Evolutionary conservation across 306 rosid species (phyloP).

Genomic region (Rosa rugosa): DNA sequence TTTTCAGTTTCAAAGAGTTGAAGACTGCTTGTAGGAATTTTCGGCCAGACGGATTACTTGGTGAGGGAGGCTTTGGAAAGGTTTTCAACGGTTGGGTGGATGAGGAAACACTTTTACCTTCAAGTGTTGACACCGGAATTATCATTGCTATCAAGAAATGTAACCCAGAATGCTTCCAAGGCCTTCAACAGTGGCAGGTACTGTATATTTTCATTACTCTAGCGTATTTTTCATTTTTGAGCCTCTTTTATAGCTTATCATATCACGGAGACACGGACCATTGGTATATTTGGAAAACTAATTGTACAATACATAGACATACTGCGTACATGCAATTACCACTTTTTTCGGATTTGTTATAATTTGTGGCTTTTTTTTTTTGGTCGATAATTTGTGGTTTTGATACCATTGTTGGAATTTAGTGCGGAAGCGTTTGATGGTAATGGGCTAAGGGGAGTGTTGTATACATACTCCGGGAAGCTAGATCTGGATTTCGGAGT

Average conservation of each 20-base stretch:
- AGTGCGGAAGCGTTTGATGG: too few species aligned
- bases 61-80: conserved; percentile 40
- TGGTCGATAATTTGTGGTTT: too few species aligned
- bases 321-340: background rate
- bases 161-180: conserved; percentile 33
- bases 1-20: conserved; percentile 28
- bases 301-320: too few species aligned
- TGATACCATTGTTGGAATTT: too few species aligned
- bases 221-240: background rate
- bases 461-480: too few species aligned
- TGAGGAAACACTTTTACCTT: conserved; percentile 26
- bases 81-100: conserved; percentile 43
- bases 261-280: too few species aligned
- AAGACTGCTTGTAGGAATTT: conserved; percentile 35
- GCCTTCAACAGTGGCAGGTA: conserved; percentile 45
- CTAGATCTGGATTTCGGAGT: too few species aligned
- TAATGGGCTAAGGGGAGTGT: too few species aligned
- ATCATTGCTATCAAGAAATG: conserved; percentile 39
- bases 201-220: conserved; percentile 1
- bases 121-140: conserved; percentile 28
- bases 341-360: too few species aligned
- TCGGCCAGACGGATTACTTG: conserved; percentile 32
- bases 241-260: background rate
- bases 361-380: too few species aligned
- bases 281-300: too few species aligned